phyloP scores from a whole-genome alignment of 176 grass and related monocot species.

The Pontederia paniculata region DNA sequence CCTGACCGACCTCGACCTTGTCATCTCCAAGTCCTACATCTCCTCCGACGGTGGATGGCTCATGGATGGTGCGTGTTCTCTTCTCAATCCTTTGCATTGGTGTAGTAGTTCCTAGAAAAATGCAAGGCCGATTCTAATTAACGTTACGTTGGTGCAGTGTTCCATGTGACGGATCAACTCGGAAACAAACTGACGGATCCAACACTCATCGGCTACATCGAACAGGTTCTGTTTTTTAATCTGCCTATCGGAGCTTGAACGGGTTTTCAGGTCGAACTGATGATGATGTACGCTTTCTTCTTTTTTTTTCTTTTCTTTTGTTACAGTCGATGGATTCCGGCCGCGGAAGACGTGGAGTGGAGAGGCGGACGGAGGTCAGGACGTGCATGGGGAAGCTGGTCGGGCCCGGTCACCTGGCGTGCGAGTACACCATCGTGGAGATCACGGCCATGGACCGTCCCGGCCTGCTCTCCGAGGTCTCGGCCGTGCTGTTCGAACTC shows the following conservation, averaged over 20 bases:
- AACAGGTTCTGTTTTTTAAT: not conserved
- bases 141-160: slow-evolving; percentile 26
- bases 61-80: slow-evolving; percentile 42
- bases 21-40: slow-evolving; percentile 85
- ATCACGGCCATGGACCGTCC: slow-evolving; percentile 47
- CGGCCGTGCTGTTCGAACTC: slow-evolving; percentile 39
- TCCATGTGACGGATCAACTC: slow-evolving; percentile 70
- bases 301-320: not conserved
- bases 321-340: not conserved
- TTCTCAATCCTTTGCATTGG: not conserved
- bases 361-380: slow-evolving; percentile 22
- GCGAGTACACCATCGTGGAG: slow-evolving; percentile 48
- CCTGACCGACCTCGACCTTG: slow-evolving; percentile 68
- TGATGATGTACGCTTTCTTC: no score
- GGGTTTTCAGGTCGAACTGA: no score
- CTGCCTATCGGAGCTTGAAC: no score
- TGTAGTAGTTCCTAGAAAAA: not conserved
- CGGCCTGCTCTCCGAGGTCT: slow-evolving; percentile 50
- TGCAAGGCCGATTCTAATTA: not conserved
- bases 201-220: slow-evolving; percentile 38
- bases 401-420: slow-evolving; percentile 32
- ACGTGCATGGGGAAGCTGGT: slow-evolving; percentile 55
- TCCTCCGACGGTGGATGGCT: slow-evolving; percentile 78
- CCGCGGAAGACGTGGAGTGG: slow-evolving; percentile 23
- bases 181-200: slow-evolving; percentile 51